These are phyloP conservation scores for Xylariaceae sp. DNA, from an alignment of 2,329 filamentous ascomycete genomes.

Conservation along the genomic window DNA sequence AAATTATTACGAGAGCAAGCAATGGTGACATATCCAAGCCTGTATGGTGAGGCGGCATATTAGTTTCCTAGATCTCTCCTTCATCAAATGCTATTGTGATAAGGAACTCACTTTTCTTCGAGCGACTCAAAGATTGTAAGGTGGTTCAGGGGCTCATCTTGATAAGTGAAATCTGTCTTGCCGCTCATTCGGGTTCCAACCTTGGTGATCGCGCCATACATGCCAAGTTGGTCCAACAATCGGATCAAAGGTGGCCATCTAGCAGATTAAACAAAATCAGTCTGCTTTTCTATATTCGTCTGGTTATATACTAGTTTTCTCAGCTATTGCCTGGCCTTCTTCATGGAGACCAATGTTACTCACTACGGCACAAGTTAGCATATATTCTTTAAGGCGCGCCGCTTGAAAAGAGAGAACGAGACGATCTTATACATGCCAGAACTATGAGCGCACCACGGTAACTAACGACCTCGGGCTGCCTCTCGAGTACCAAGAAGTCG, in stretches of 20 bases:
- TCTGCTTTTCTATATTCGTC: no score
- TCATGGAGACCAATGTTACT: no score
- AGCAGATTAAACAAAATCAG: no score
- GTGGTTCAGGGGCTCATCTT: slow-evolving; percentile 2
- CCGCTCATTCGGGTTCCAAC: not conserved
- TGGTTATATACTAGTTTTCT: no score
- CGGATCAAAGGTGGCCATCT: slow-evolving; percentile 24
- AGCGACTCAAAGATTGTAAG: not conserved
- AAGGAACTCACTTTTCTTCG: slow-evolving; percentile 11
- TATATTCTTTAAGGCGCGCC: no score
- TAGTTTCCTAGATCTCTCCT: not conserved
- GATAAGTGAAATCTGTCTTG: slow-evolving; percentile 11
- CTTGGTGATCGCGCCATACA: slow-evolving; percentile 15
- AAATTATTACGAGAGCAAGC: slow-evolving; percentile 20
- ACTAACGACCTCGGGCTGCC: slow-evolving; percentile 23
- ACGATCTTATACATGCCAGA: slow-evolving; percentile 3
- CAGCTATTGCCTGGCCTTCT: no score
- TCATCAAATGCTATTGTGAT: not conserved
- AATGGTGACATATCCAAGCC: slow-evolving; percentile 12
- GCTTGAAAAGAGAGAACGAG: no score
- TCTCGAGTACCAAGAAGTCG: slow-evolving; percentile 35
- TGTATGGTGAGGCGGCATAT: slow-evolving; percentile 3
- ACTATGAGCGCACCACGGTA: slow-evolving; percentile 30
- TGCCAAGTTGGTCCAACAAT: slow-evolving; percentile 33
- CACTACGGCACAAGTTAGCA: no score